Evolutionary conservation across 257 asterid genomes (phyloP), one percentile per base, ranked within the genome.

Genomic region (Datura wrightii): DNA sequence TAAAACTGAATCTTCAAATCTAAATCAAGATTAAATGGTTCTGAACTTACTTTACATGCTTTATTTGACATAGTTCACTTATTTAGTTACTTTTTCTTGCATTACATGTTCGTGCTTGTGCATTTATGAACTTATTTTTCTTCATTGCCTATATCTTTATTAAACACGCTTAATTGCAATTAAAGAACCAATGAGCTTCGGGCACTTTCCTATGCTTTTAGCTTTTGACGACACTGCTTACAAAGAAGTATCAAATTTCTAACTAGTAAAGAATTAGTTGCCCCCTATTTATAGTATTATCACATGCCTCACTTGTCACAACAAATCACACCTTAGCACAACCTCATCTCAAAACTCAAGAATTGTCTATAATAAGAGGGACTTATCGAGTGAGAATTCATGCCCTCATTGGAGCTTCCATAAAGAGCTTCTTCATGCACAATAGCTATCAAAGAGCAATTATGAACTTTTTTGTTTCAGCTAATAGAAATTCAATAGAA

Each of bases 401-500:
- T 24, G 13, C 6, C 14, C 24, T 6, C 13, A 0, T 76, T 24
- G 14, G 41, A 24, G 62, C 81, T 76, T 76, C 24, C 60, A 50
- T 6, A 76, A 11, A 74, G 4, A 76, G 15, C 46, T 31, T 14
- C 62, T 76, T 31, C 31, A 10, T 7, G 63, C 31, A 52, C 63
- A 76, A 76, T 14, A 50, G 13, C 42, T 48, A 31, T 14, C 63
- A 4, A 76, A 52, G 24, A 24, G n/a, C 63, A 52, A 15, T 34
- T 31, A 31, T 50, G 14, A 31, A 46, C 19, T 46, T 14, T 11
- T 44, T 10, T 31, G 18, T 19, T 44, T 6, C 9, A 72, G 5
- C 37, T 48, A 72, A 72, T 46, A 72, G n/a, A 46, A 67, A 37
- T 36, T 67, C 80, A 72, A 48, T 7, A 76, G 56, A 50, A 78